These are phyloP conservation scores for Neurospora hispaniola DNA, from an alignment of 495 filamentous ascomycete species.

Conservation along the genomic window DNA sequence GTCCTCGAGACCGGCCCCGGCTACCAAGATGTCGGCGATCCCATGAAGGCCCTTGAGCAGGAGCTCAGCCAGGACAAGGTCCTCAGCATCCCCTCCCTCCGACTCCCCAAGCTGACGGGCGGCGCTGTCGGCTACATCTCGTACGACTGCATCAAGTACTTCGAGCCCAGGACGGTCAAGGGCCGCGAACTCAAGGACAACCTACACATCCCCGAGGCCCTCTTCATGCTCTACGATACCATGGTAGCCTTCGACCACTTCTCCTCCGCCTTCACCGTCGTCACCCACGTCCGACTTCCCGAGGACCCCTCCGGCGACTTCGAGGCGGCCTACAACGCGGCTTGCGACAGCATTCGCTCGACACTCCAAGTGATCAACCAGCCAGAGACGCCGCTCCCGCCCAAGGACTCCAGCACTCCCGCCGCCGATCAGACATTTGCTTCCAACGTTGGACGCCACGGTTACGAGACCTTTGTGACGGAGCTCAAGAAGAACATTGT, in stretches of 20 bases:
- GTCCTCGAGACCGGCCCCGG: conserved; percentile 79
- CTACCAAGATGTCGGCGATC: conserved; percentile 73
- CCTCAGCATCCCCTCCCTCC: conserved; percentile 66
- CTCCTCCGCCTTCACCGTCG: conserved; percentile 80
- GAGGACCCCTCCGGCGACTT: conserved; percentile 26
- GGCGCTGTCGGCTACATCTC: conserved; percentile 94
- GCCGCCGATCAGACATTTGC: conserved; percentile 56
- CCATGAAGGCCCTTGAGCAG: conserved; percentile 66
- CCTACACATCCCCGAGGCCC: conserved; percentile 75
- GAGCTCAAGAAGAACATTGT: conserved; percentile 77
- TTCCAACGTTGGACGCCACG: conserved; percentile 85
- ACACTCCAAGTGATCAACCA: conserved; percentile 59
- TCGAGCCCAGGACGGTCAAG: conserved; percentile 77
- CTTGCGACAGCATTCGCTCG: conserved; percentile 47
- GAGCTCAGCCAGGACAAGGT: conserved; percentile 70
- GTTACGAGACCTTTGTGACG: conserved; percentile 80
- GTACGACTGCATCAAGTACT: conserved; percentile 95
- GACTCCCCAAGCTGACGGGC: conserved; percentile 73
- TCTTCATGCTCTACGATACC: conserved; percentile 98
- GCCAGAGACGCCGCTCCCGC: conserved; percentile 66
- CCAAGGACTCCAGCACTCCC: conserved; percentile 58
- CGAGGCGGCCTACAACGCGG: conserved; percentile 53
- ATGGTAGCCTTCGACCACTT: conserved; percentile 93
- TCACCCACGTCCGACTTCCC: conserved; percentile 72
- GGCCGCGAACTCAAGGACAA: conserved; percentile 72